Base-by-base conservation (phyloP, 2,329 filamentous ascomycete species). In the Fusarium austroafricanum region DNA sequence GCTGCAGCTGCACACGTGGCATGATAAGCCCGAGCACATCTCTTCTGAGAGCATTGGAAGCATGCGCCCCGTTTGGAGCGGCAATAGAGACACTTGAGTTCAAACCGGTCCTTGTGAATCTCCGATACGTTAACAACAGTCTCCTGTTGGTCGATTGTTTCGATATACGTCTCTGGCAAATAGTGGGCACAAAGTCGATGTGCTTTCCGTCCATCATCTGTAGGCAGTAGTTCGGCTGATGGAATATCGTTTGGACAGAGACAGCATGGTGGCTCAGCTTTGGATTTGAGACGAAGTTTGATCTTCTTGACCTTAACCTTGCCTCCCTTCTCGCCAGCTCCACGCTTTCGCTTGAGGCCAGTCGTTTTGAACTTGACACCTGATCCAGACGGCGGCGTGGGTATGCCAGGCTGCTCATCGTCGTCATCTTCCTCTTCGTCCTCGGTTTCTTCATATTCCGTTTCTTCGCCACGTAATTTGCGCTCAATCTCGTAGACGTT, bases 401-500 rank as follows among this genome's bases (percentile, higher is more conserved):
- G 92, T 26, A 97, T 84, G 70, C 92, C 90, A 23, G 89, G 89
- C 18, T 83, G 82, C 10, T 86, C 85, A 3, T 89, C 87, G 1
- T 88, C 86, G 20, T 92, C 87, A 26, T 92, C 84, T 1, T 88
- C 29, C 29, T 31, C 89, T 29, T 89, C 87, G 5, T 92, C 89
- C 37, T 92, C 90, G 0, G 90, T 92, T 71, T 93, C 90, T 75
- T 94, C 92, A 71, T 92, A 92, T 71, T 94, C 93, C 7, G 93
- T 93, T 59, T 92, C 90, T 77, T 98, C 94, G 42, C 96, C 96
- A 51, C 94, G 89, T 45, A 98, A 81, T 78, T 96, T 97, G 64
- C 96, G 92, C 80, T 99, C 94, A 58, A 99, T 96, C 74, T 97
- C 96, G 60, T 93, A 90, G 6, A 98, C 94, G 75, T 99, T 94